These are phyloP conservation scores for Sordariomycetes sp. DNA, from an alignment of 2,329 filamentous ascomycete genomes.

Conservation along the genomic window DNA sequence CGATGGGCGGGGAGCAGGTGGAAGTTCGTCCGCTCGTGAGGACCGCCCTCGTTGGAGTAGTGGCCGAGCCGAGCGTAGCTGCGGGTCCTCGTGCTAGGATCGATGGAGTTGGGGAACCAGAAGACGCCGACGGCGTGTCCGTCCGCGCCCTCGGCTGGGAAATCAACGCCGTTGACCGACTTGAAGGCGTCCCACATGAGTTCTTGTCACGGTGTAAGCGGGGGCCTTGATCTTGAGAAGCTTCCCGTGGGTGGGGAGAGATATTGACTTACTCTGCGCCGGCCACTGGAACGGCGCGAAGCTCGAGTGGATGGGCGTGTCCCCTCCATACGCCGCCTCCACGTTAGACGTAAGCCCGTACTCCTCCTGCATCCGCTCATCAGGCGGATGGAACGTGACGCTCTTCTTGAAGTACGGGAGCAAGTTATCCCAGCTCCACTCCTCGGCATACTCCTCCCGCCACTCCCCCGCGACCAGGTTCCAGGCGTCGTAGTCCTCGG, in stretches of 20 bases:
- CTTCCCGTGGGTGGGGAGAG: neutral
- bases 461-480: slow-evolving; percentile 7
- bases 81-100: slow-evolving; percentile 14
- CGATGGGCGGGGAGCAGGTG: slow-evolving; percentile 8
- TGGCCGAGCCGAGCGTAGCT: slow-evolving; percentile 17
- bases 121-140: slow-evolving; percentile 16
- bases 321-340: slow-evolving; percentile 8
- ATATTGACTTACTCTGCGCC: slow-evolving; percentile 1
- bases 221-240: neutral
- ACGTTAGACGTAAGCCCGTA: slow-evolving; percentile 15
- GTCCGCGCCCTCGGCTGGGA: slow-evolving; percentile 13
- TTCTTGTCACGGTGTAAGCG: neutral
- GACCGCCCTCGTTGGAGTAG: slow-evolving; percentile 13
- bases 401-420: slow-evolving; percentile 10
- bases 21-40: slow-evolving; percentile 5
- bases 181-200: slow-evolving; percentile 9
- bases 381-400: slow-evolving; percentile 10
- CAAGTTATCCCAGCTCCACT: slow-evolving; percentile 5
- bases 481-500: slow-evolving; percentile 10
- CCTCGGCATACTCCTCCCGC: neutral
- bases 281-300: slow-evolving; percentile 10
- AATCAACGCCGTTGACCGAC: slow-evolving; percentile 13
- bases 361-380: slow-evolving; percentile 7
- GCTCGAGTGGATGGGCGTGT: slow-evolving; percentile 7
- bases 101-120: slow-evolving; percentile 19